Conservation (phyloP, 1,284 basidiomycete species). For the Irpex sp. region DNA sequence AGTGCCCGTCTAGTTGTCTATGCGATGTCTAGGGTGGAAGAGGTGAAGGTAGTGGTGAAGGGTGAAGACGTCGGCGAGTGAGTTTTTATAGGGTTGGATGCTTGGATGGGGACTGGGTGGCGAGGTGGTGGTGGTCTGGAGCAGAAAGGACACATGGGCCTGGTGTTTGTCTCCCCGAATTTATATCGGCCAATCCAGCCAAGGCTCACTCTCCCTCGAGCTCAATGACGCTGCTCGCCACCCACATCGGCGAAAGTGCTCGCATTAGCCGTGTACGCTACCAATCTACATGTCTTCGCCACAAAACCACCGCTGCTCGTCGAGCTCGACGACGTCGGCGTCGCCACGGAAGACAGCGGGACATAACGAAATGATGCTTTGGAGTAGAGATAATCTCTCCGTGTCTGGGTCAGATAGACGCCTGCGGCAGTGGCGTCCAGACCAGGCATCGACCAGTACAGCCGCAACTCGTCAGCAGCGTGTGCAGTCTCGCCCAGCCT, state of each 20-base stretch:
- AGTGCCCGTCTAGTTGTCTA: background rate
- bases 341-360: background rate
- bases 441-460: background rate
- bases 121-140: background rate
- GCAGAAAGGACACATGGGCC: background rate
- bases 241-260: background rate
- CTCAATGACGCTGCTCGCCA: background rate
- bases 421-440: background rate
- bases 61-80: background rate
- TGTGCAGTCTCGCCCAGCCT: background rate
- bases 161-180: background rate
- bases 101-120: background rate
- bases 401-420: background rate
- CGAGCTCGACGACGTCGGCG: background rate
- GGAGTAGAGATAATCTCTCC: background rate
- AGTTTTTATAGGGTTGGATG: background rate
- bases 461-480: background rate
- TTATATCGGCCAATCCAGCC: background rate
- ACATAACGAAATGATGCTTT: too few species aligned
- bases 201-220: background rate
- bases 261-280: too few species aligned
- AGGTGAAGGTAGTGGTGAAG: background rate
- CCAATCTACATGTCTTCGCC: background rate
- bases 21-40: slow-evolving; percentile 2
- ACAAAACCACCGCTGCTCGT: background rate